These are phyloP conservation scores for Capronia epimyces DNA, from an alignment of 2,329 filamentous ascomycete genomes.

Conservation along the genomic window DNA sequence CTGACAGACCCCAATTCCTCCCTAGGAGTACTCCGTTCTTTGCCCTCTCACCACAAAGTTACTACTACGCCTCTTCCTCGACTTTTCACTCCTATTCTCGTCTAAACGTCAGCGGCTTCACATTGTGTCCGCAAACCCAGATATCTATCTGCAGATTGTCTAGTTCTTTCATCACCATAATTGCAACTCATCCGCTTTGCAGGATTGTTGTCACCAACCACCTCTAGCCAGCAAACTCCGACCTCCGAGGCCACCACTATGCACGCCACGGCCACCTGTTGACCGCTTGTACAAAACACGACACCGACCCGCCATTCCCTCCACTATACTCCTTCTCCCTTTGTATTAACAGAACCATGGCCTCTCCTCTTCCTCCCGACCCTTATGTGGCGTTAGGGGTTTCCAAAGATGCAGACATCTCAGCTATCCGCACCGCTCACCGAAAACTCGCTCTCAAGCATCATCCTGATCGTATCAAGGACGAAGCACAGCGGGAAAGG, in stretches of 20 bases:
- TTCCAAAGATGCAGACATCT: slow-evolving; percentile 61
- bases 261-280: slow-evolving; percentile 21
- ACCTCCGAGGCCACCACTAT: slow-evolving; percentile 18
- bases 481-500: slow-evolving; percentile 66
- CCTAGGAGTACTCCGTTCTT: neutral
- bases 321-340: slow-evolving; percentile 3
- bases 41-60: neutral
- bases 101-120: slow-evolving; percentile 4
- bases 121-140: neutral
- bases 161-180: neutral
- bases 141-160: neutral
- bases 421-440: slow-evolving; percentile 72
- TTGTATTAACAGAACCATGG: slow-evolving; percentile 14
- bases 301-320: slow-evolving; percentile 1
- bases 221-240: slow-evolving; percentile 9
- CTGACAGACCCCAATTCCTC: neutral
- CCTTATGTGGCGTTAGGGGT: slow-evolving; percentile 76
- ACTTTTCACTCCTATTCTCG: neutral
- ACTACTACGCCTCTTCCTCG: slow-evolving; percentile 13
- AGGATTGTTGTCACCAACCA: slow-evolving; percentile 12
- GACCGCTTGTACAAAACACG: slow-evolving; percentile 24
- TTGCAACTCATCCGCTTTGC: slow-evolving; percentile 1
- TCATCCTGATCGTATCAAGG: slow-evolving; percentile 85
- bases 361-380: slow-evolving; percentile 48
- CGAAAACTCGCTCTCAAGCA: slow-evolving; percentile 81